Evolutionary conservation across 2,329 filamentous ascomycete genomes (phyloP).

Genomic region (Daldinia eschscholtzii): DNA sequence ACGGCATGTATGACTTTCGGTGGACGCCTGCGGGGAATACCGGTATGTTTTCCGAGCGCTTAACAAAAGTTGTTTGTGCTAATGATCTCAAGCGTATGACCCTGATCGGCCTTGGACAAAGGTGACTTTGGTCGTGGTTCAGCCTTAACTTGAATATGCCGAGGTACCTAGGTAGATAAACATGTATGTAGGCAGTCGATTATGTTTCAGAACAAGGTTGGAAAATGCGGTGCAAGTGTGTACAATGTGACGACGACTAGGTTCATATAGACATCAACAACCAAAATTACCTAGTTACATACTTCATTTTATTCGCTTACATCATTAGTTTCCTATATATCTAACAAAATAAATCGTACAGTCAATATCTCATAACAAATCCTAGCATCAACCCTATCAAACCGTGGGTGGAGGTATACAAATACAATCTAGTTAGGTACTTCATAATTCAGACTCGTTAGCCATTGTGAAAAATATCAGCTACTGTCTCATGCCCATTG

Average conservation of each 20-base stretch:
- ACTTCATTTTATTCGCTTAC: not conserved
- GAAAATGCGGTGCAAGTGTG: no score
- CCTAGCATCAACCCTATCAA: not conserved
- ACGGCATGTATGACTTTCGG: constrained; percentile 57
- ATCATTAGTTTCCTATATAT: not conserved
- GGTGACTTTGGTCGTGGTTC: constrained; percentile 35
- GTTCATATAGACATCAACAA: not conserved
- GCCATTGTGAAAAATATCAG: constrained; percentile 5
- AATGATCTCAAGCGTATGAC: constrained; percentile 31
- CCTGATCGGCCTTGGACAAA: constrained; percentile 38
- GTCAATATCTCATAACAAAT: not conserved
- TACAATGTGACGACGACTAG: no score
- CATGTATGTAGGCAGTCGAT: no score
- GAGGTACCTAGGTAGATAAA: no score
- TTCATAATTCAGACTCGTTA: not conserved
- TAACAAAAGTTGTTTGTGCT: not conserved
- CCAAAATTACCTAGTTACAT: not conserved
- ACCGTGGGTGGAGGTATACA: not conserved
- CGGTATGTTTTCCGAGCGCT: constrained; percentile 45
- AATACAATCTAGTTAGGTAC: constrained; percentile 26
- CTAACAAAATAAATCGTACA: constrained; percentile 1
- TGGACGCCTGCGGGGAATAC: constrained; percentile 58
- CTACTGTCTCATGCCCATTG: constrained; percentile 27
- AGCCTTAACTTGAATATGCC: not conserved
- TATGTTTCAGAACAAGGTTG: no score